Base-by-base conservation (phyloP, 2,329 filamentous ascomycete species). In the Neofusicoccum cordaticola region DNA sequence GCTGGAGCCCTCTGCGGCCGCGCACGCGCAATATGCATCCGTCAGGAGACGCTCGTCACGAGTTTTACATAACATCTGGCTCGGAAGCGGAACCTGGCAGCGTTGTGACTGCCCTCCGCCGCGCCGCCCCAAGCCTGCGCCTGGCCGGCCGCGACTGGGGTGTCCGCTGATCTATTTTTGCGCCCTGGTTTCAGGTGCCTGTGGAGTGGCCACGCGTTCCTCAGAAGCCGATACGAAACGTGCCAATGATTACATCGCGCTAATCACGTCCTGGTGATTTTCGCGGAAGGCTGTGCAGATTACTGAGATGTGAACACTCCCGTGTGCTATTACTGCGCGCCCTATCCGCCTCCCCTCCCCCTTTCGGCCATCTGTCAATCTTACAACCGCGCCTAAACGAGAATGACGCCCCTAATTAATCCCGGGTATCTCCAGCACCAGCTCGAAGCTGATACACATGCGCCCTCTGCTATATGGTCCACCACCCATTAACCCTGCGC, bases 241-340 rank as follows among this genome's bases (percentile, higher is more conserved):
- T 22, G 39, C 53, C 53, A 58, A 58, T 58, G 53, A 58, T 58
- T 58, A 58, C 53, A n/a, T 22, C 53, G 39, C 53, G 53, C 53
- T 58, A 58, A 58, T 58, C 53, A 58, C 39, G 53, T 58, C 53
- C 53, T 58, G 53, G 27, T 58, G 53, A 58, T 58, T 58, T 58
- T 58, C 53, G 39, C 53, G 53, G 53, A 58, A 44, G 53, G 53
- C 53, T 58, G 53, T 58, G 53, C 53, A 44, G 37, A 58, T 58
- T 58, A 42, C 53, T 58, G 53, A 42, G 35, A 37, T 27, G 19
- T 19, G 37, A 11, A 41, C 15, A 19, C 19, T n/a, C 12, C 17
- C 19, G n/a, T 13, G 34, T 58, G 39, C 53, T 58, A 58, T 58
- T 42, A 44, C 15, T 45, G 9, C 22, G 39, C 53, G 53, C 53